Conservation (phyloP, 1,284 basidiomycete genomes). For the Trichosporon ovoides region DNA sequence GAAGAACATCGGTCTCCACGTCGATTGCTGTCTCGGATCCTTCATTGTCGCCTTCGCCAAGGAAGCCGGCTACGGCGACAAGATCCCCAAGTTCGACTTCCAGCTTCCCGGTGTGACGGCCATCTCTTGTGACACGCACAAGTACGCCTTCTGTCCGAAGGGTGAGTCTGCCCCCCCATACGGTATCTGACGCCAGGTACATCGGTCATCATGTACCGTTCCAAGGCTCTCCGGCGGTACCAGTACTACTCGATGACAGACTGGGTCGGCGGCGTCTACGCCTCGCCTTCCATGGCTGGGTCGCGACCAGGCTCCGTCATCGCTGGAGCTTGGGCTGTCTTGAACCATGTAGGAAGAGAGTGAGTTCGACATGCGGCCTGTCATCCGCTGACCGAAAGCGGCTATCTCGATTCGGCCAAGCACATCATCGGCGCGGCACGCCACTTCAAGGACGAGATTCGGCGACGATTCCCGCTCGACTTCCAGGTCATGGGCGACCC, state of each 20-base stretch:
- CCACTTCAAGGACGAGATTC: slow-evolving; percentile 31
- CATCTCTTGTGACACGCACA: slow-evolving; percentile 77
- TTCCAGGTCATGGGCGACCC: slow-evolving; percentile 84
- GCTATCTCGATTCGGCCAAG: slow-evolving; percentile 83
- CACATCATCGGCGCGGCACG: slow-evolving; percentile 63
- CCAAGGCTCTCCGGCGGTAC: slow-evolving; percentile 63
- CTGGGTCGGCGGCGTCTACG: slow-evolving; percentile 61
- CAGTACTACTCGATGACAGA: slow-evolving; percentile 79
- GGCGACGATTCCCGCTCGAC: slow-evolving; percentile 51
- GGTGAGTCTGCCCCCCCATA: slow-evolving; percentile 47
- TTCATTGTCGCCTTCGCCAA: slow-evolving; percentile 89
- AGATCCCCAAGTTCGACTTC: slow-evolving; percentile 66
- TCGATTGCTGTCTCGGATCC: slow-evolving; percentile 86
- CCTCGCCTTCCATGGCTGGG: slow-evolving; percentile 67
- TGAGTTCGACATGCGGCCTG: slow-evolving; percentile 45
- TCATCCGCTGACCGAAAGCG: slow-evolving; percentile 52
- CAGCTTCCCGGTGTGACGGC: slow-evolving; percentile 80
- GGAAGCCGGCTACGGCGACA: slow-evolving; percentile 48
- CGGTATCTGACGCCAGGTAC: slow-evolving; percentile 55
- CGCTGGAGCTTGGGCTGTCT: slow-evolving; percentile 92
- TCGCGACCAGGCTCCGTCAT: slow-evolving; percentile 87
- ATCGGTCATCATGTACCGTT: slow-evolving; percentile 89
- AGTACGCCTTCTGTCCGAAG: slow-evolving; percentile 54
- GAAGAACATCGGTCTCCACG: slow-evolving; percentile 80
- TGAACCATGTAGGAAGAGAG: slow-evolving; percentile 85